Evolutionary conservation across 306 rosid genomes (phyloP), one percentile per base, ranked within the genome.

Genomic region (Ormosia emarginata): DNA sequence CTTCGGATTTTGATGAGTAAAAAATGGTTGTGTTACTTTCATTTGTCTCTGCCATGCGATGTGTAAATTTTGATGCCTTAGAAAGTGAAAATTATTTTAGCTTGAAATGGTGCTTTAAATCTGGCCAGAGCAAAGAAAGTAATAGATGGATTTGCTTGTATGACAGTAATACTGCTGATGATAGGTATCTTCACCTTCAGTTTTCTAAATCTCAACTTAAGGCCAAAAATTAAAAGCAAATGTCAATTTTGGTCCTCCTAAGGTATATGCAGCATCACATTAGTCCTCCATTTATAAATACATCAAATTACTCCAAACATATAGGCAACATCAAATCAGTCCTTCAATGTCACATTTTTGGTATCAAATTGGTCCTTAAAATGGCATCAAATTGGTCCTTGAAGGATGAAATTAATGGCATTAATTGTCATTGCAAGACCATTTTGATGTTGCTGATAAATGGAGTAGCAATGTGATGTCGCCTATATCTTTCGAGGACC

Each of bases 91-190:
- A n/a, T 49, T 49, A 4, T 49, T 49, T 49, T 49, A 29, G 40
- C 17, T 67, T 55, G 18, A 69, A 44, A 67, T 79, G 62, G 50
- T 75, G 17, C 18, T 58, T 71, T 55, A 65, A 36, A 3, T 37
- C 9, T 44, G 24, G 24, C 3, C 59, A 14, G 30, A 67, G 49
- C 1, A 49, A 49, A 49, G 17, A 29, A 65, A 70, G 10, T 13
- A 15, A 33, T 5, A 15, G 8, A 69, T 59, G 13, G 8, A 10
- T 70, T 49, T 81, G 33, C 57, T 32, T 47, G 43, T 29, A 40
- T 57, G 76, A 56, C 49, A 17, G 72, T 37, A 75, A 47, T 67
- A 65, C 56, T 46, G 68, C 62, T 85, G 34, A 39, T 71, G 34
- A 50, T 58, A 49, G 36, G 56, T 84, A 69, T 65, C 55, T 55